Conservation (phyloP, 1,284 basidiomycete genomes). For the Jaminaea rosea region DNA sequence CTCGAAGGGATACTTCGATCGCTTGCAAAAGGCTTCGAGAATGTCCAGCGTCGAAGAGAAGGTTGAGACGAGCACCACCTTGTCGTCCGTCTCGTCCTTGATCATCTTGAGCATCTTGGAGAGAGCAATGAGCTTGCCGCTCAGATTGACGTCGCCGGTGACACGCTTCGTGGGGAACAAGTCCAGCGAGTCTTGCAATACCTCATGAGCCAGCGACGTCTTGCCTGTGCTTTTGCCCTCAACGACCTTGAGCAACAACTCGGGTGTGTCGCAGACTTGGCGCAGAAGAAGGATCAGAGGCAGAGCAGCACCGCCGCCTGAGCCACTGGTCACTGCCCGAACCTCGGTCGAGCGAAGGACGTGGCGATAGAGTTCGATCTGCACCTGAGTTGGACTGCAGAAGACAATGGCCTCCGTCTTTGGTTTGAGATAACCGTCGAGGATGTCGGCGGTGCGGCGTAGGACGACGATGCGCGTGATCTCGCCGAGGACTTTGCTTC, state of each 20-base stretch:
- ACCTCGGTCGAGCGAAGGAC: conserved; percentile 50
- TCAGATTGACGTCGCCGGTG: conserved; percentile 17
- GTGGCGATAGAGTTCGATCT: conserved; percentile 68
- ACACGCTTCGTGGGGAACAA: conserved; percentile 23
- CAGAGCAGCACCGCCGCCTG: conserved; percentile 24
- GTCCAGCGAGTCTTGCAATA: conserved; percentile 15
- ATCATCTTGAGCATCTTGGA: conserved; percentile 64
- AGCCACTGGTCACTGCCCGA: conserved; percentile 19
- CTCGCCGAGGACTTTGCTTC: conserved; percentile 53
- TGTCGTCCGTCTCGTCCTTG: conserved; percentile 63
- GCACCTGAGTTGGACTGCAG: conserved; percentile 51
- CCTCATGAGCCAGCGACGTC: conserved; percentile 14
- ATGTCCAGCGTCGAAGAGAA: conserved; percentile 72
- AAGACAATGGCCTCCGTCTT: conserved; percentile 58
- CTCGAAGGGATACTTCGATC: conserved; percentile 65
- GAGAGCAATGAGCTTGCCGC: conserved; percentile 61
- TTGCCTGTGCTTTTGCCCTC: conserved; percentile 28
- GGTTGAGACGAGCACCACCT: conserved; percentile 45
- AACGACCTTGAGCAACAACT: conserved; percentile 66
- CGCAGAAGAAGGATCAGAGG: conserved; percentile 50
- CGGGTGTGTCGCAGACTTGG: conserved; percentile 88
- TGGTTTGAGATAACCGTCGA: conserved; percentile 77
- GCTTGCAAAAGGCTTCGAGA: conserved; percentile 74
- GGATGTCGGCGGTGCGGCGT: conserved; percentile 62
- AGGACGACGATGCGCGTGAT: conserved; percentile 80